Conservation (phyloP, 2,329 filamentous ascomycete genomes). For the Verticillium isaacii region DNA sequence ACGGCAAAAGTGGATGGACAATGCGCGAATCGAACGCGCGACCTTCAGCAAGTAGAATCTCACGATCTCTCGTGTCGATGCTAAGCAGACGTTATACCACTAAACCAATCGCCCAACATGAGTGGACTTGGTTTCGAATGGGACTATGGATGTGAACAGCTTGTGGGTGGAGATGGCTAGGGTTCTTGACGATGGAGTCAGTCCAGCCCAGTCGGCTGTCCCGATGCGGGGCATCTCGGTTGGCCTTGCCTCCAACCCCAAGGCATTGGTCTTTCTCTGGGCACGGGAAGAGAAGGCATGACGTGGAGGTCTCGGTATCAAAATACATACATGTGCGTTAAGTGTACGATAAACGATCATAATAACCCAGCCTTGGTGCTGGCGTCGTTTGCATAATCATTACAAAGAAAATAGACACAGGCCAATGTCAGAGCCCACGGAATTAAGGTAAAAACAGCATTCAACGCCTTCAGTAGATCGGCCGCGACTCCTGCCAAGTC, state of each 20-base stretch:
- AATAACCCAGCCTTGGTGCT: background rate
- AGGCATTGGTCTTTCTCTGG: too few species aligned
- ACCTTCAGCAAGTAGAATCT: background rate
- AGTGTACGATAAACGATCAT: background rate
- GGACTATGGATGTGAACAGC: background rate
- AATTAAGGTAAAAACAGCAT: slow-evolving; percentile 1
- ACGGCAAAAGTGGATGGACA: background rate
- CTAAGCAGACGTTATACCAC: background rate
- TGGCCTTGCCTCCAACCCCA: too few species aligned
- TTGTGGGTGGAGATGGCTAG: background rate
- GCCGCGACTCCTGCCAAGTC: slow-evolving; percentile 37
- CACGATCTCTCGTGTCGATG: background rate
- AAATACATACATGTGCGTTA: too few species aligned
- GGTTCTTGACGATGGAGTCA: background rate
- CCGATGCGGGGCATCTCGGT: too few species aligned
- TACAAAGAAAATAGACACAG: slow-evolving; percentile 9
- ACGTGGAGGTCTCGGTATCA: background rate
- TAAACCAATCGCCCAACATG: background rate
- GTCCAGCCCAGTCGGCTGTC: background rate
- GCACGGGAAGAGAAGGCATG: too few species aligned
- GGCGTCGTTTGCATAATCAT: slow-evolving; percentile 1
- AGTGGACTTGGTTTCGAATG: background rate
- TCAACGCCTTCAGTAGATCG: slow-evolving; percentile 28
- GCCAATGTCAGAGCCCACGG: background rate
- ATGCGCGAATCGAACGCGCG: background rate